phyloP scores from a whole-genome alignment of 441 rosid genomes.

The Adansonia gregorii region DNA sequence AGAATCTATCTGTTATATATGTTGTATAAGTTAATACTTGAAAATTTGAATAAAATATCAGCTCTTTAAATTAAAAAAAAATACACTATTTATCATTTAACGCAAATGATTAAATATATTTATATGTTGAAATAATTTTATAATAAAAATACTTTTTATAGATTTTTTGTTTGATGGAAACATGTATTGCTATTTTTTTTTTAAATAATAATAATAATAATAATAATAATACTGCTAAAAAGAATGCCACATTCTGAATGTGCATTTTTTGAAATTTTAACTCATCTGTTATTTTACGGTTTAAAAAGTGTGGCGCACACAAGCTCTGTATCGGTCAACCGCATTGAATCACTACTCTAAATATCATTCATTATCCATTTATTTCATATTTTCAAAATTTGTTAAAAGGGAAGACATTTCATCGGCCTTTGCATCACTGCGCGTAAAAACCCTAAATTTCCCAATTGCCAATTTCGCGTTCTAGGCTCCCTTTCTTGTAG shows the following conservation, averaged over 20 bases:
- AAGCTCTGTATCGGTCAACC: background rate
- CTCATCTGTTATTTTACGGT: background rate
- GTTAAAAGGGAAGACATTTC: background rate
- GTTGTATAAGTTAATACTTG: no score
- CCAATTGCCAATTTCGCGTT: background rate
- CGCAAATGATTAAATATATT: no score
- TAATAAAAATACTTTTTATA: no score
- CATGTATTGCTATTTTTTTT: background rate
- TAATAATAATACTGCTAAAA: background rate
- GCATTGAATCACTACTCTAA: slow-evolving; percentile 20
- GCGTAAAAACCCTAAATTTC: slow-evolving; percentile 27
- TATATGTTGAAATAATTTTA: no score
- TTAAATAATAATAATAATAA: background rate
- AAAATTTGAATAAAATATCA: no score
- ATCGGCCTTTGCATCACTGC: background rate
- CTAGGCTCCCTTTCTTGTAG: background rate
- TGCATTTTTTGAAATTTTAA: background rate
- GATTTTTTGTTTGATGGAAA: no score
- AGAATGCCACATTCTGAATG: background rate
- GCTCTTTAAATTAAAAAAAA: no score
- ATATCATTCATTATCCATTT: background rate
- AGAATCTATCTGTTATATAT: no score
- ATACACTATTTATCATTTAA: no score
- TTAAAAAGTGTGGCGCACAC: background rate
- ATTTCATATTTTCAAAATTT: background rate